phyloP scores from a whole-genome alignment of 1,284 basidiomycete species.

The Sporisorium reilianum region DNA sequence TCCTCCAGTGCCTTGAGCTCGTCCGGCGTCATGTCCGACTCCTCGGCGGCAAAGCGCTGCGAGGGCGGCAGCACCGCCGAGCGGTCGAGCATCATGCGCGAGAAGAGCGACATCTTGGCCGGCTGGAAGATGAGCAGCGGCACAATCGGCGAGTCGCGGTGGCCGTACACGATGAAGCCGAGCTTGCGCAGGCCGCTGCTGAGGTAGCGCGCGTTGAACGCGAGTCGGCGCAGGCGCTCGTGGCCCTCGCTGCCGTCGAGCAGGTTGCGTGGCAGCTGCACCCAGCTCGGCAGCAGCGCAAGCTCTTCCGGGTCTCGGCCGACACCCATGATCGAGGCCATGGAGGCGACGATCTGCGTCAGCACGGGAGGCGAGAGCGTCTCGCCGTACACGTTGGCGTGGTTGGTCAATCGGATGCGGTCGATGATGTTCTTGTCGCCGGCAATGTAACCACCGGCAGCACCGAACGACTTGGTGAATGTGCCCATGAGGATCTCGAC shows the following conservation, averaged over 20 bases:
- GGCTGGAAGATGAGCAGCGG: constrained; percentile 93
- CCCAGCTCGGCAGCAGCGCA: constrained; percentile 64
- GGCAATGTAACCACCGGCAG: constrained; percentile 94
- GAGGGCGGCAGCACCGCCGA: constrained; percentile 59
- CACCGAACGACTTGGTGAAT: constrained; percentile 98
- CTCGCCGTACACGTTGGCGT: constrained; percentile 90
- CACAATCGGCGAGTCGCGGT: constrained; percentile 90
- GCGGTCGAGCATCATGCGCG: constrained; percentile 66
- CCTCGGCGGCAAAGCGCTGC: constrained; percentile 49
- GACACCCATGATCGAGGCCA: constrained; percentile 94
- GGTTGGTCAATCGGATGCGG: constrained; percentile 82
- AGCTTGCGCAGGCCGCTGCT: constrained; percentile 87
- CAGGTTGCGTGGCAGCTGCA: constrained; percentile 58
- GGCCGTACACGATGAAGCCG: constrained; percentile 96
- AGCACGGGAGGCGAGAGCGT: constrained; percentile 90
- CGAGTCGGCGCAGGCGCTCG: constrained; percentile 84
- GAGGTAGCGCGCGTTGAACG: constrained; percentile 95
- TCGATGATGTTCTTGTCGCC: constrained; percentile 85
- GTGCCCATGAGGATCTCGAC: constrained; percentile 98
- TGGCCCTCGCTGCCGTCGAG: constrained; percentile 76
- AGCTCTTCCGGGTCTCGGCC: constrained; percentile 56
- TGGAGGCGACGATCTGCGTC: constrained; percentile 89
- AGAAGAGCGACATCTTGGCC: constrained; percentile 71
- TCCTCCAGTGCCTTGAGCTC: constrained; percentile 50
- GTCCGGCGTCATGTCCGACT: constrained; percentile 43